Conservation (phyloP, 1,284 basidiomycete genomes). For the Trichosporon inkin region DNA sequence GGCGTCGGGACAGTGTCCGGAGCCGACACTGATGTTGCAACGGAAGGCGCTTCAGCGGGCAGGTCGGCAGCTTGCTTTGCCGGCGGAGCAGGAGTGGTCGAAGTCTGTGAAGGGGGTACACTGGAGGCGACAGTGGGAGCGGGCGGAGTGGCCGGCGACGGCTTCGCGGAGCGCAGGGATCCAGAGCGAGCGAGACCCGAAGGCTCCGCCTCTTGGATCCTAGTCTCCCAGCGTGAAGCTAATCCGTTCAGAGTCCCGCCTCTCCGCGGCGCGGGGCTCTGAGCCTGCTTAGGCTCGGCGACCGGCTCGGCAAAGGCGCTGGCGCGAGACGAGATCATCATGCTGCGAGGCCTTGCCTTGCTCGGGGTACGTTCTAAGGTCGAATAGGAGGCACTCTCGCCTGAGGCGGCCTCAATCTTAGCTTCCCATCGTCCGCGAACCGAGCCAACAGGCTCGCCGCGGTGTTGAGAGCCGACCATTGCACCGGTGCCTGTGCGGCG, state of each 20-base stretch:
- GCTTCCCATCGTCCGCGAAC: slow-evolving; percentile 44
- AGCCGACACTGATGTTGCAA: neutral
- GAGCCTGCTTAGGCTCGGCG: neutral
- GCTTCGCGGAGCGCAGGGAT: neutral
- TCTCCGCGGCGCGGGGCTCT: slow-evolving; percentile 8
- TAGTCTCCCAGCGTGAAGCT: neutral
- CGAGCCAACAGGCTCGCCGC: slow-evolving; percentile 36
- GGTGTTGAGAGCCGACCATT: slow-evolving; percentile 16
- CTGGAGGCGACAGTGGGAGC: neutral
- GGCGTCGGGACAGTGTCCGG: neutral
- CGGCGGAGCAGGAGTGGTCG: neutral
- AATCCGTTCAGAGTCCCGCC: neutral
- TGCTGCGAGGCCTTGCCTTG: slow-evolving; percentile 17
- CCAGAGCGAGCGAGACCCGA: neutral
- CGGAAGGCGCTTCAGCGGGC: neutral
- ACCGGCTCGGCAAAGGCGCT: slow-evolving; percentile 5
- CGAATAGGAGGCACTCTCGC: neutral
- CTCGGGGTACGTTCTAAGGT: slow-evolving; percentile 2
- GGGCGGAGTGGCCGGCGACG: neutral
- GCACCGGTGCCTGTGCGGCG: slow-evolving; percentile 27
- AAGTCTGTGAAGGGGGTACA: neutral
- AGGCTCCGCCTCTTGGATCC: slow-evolving; percentile 2
- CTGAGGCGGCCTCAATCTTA: slow-evolving; percentile 34
- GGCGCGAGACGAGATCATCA: slow-evolving; percentile 13
- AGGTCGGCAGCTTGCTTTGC: neutral